Base-by-base conservation (phyloP, 768 basidiomycete species). In the Melanogaster broomeanus region DNA sequence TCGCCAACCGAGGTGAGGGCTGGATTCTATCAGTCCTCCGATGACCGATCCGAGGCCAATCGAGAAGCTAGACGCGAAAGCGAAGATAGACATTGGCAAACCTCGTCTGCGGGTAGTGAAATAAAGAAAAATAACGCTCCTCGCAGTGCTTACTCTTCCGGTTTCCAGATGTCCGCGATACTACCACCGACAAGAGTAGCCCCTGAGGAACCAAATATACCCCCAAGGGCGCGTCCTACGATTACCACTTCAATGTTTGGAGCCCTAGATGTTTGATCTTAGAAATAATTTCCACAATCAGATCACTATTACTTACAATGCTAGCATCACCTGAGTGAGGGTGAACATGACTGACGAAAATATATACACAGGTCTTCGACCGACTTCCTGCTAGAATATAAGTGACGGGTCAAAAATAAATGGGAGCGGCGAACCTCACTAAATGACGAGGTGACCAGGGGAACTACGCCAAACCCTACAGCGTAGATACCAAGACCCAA, bases 81-180 rank as follows among this genome's bases (percentile, higher is more conserved):
- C 74, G 61, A 89, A 93, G 1, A 87, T 49, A 0, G 85, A 73
- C 89, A 91, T 91, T 0, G 89, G 89, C 2, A 87, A 52, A 1
- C 88, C 86, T 10, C 90, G 87, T 40, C 87, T 90, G 51, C 16
- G 12, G 13, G 19, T 6, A 6, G 11, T 54, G 19, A 53, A 40
- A 31, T n/a, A 4, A 15, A 12, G 21, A 45, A 25, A n/a, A n/a
- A 35, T 3, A 7, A n/a, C 16, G 0, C 4, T n/a, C 5, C 6
- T 21, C 52, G 31, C 21, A 40, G 3, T 39, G 58, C 80, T 53
- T 59, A 87, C 85, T 87, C 80, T 45, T 75, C 67, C 11, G 84
- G 74, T 2, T 61, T 61, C 83, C 85, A 89, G n/a, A 89, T 81
- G 61, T 88, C 87, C 9, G 83, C 80, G 9, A 87, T 75, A 3